A percentile compares a stretch with the other conserved stretches of the same genome.
phyloP scores from a whole-genome alignment of 1,284 basidiomycete species.

The Naganishia sp. region DNA sequence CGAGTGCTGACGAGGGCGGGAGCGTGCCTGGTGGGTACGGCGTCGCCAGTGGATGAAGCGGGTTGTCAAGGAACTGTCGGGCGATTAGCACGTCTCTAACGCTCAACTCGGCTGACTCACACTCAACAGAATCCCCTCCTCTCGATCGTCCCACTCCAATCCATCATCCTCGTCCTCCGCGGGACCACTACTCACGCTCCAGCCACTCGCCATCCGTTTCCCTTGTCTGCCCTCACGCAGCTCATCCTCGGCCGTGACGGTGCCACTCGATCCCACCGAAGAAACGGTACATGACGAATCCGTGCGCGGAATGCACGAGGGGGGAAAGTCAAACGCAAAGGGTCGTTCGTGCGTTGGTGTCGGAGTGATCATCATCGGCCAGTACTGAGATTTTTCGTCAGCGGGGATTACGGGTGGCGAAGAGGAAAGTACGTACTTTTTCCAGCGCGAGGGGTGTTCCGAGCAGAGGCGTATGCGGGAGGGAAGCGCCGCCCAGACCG shows the following conservation, averaged over 20 bases:
- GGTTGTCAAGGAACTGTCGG: conserved; percentile 45
- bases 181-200: conserved; percentile 32
- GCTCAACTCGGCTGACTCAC: conserved; percentile 35
- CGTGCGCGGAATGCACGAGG: neutral
- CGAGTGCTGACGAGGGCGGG: conserved; percentile 46
- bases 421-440: conserved; percentile 31
- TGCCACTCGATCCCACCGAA: neutral
- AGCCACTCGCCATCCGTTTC: neutral
- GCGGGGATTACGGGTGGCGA: neutral
- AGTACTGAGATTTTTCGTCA: conserved; percentile 26
- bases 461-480: conserved; percentile 40
- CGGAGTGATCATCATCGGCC: conserved; percentile 44
- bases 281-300: neutral
- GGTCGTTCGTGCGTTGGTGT: conserved; percentile 38
- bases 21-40: conserved; percentile 49
- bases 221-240: conserved; percentile 10
- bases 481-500: neutral
- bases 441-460: conserved; percentile 43
- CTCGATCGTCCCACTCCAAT: conserved; percentile 44
- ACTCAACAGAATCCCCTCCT: conserved; percentile 44
- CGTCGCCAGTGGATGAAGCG: conserved; percentile 43
- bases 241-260: conserved; percentile 18
- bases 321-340: conserved; percentile 36
- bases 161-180: conserved; percentile 35
- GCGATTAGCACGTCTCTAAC: neutral